phyloP scores from a whole-genome alignment of 306 rosid genomes.

The Mimosa bimucronata region DNA sequence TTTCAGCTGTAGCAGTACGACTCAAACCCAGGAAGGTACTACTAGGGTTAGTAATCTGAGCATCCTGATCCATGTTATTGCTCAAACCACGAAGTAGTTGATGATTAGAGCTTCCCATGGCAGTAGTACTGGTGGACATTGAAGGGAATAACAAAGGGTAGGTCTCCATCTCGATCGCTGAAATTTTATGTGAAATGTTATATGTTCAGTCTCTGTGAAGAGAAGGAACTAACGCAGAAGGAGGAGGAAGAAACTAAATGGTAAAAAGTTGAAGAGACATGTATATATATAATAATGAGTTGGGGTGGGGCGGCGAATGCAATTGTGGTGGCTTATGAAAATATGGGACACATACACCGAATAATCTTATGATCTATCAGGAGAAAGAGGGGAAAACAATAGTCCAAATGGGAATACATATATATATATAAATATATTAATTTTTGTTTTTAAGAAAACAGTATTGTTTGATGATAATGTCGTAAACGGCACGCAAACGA shows the following conservation, averaged over 20 bases:
- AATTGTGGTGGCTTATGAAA: neutral
- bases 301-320: conserved; percentile 41
- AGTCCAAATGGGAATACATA: conserved; percentile 12
- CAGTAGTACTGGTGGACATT: conserved; percentile 21
- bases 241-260: conserved; percentile 13
- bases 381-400: conserved; percentile 11
- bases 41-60: conserved; percentile 40
- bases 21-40: conserved; percentile 47
- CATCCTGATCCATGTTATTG: neutral
- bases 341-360: conserved; percentile 35
- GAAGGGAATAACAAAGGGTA: conserved; percentile 64
- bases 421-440: neutral
- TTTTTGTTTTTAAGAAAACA: too few species aligned
- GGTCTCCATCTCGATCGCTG: conserved; percentile 63
- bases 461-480: conserved; percentile 30
- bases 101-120: conserved; percentile 17
- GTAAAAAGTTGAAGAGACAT: conserved; percentile 23
- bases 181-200: neutral
- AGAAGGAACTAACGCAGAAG: neutral
- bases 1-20: neutral
- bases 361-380: neutral
- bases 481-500: conserved; percentile 67
- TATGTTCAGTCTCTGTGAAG: neutral
- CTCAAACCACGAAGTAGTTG: conserved; percentile 15
- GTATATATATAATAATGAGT: conserved; percentile 22